A percentile compares a stretch with the other conserved stretches of the same genome.
Evolutionary conservation across 2,329 filamentous ascomycete genomes (phyloP).

Genomic region (Nemania bipapillata): DNA sequence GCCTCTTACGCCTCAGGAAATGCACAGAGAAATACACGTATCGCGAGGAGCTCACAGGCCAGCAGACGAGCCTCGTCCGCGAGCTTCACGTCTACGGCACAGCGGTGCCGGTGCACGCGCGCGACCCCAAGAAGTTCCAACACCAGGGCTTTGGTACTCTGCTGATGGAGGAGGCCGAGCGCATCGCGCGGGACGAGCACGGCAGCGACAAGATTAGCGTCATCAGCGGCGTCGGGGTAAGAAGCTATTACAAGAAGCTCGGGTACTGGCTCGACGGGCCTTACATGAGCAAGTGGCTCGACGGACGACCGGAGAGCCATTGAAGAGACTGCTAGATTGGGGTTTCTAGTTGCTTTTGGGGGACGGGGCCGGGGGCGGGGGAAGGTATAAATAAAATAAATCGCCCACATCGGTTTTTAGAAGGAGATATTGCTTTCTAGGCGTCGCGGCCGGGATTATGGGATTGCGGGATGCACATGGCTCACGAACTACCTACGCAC

Average conservation of each 20-base stretch:
- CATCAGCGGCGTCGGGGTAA: constrained; percentile 95
- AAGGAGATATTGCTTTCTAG: too few species aligned
- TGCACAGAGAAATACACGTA: constrained; percentile 93
- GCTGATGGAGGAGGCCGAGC: constrained; percentile 96
- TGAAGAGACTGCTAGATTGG: not conserved
- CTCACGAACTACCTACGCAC: too few species aligned
- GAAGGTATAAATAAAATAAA: not conserved
- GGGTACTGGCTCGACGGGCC: constrained; percentile 94
- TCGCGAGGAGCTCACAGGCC: constrained; percentile 82
- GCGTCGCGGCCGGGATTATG: too few species aligned
- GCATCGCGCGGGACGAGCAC: constrained; percentile 93
- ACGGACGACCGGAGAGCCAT: constrained; percentile 55
- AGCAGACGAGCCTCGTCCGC: constrained; percentile 90
- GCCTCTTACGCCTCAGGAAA: constrained; percentile 85
- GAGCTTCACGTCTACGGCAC: constrained; percentile 97
- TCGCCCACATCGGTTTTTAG: too few species aligned
- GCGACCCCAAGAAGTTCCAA: constrained; percentile 96
- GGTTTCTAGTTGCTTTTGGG: not conserved
- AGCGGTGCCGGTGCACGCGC: constrained; percentile 94
- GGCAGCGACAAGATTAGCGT: constrained; percentile 94
- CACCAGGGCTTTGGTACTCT: constrained; percentile 97
- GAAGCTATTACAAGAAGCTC: constrained; percentile 92
- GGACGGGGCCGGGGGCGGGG: too few species aligned
- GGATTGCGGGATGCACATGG: too few species aligned
- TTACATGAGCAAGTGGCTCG: constrained; percentile 77